Conservation (phyloP, 176 grass and related monocot genomes). For the Phyllostachys edulis region DNA sequence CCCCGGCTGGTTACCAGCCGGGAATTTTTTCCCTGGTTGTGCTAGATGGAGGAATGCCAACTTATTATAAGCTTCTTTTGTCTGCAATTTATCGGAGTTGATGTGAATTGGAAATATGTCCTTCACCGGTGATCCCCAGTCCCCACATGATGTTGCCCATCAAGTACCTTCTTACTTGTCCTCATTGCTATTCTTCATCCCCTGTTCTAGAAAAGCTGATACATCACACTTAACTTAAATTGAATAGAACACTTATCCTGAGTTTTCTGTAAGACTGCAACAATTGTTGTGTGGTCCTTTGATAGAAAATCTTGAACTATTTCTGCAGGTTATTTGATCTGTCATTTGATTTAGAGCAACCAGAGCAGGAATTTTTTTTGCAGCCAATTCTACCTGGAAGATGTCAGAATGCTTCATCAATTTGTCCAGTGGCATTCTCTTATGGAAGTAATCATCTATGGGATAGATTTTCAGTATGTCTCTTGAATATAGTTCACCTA, state of each 20-base stretch:
- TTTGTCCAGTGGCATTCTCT: conserved; percentile 84
- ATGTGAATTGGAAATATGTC: conserved; percentile 7
- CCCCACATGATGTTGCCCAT: neutral
- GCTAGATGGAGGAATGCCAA: conserved; percentile 5
- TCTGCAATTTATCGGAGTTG: conserved; percentile 15
- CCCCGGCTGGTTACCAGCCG: no score
- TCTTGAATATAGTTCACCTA: conserved; percentile 5
- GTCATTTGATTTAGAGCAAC: conserved; percentile 69
- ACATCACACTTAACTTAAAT: neutral
- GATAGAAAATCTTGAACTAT: conserved; percentile 23
- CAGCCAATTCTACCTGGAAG: conserved; percentile 71
- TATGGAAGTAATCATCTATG: conserved; percentile 87
- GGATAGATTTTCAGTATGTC: conserved; percentile 87
- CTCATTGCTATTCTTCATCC: neutral
- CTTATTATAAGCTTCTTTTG: neutral
- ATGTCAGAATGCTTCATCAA: conserved; percentile 69
- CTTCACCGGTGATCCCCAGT: neutral
- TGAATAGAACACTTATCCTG: neutral
- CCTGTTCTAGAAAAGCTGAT: neutral
- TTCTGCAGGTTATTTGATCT: conserved; percentile 89
- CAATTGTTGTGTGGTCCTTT: conserved; percentile 7
- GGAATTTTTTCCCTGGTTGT: no score
- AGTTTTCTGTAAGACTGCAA: conserved; percentile 14
- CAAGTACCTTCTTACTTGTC: neutral
- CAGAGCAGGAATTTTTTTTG: conserved; percentile 90